Base-by-base conservation (phyloP, 306 rosid species). In the Cyamopsis tetragonoloba region DNA sequence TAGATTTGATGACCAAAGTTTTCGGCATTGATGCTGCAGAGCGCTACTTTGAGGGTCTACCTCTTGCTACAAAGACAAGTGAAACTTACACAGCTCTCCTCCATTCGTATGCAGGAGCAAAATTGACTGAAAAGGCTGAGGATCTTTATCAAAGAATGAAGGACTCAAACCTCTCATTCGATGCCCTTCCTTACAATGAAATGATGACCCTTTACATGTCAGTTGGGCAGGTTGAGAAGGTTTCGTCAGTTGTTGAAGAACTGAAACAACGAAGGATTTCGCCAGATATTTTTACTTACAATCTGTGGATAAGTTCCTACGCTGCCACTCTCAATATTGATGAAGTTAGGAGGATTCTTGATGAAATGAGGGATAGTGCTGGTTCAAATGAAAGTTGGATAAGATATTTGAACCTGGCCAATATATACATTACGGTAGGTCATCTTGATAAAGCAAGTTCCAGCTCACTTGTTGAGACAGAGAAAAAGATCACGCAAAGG, bases 151-250 rank as follows among this genome's bases (percentile, higher is more conserved):
- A 67, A 74, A 78, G 79, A 67, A 83, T 89, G 39, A 86, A 84
- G 77, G 81, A 70, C 28, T 84, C 88, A 42, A 39, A 79, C 65
- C 75, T 88, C 53, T 32, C 84, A 42, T 80, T 84, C 51, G 82
- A 77, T 42, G 89, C 88, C 48, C 83, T 93, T 57, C 70, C 83
- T 23, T 89, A 87, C 91, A 93, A 93, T 31, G 98, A 89, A 82
- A 84, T 93, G 89, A 93, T 93, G 98, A 89, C 98, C 15, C 77
- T 93, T 59, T 93, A 89, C 80, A 82, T 84, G 87, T 88, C 96
- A 14, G 88, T 88, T 1, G 98, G 98, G 48, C 91, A 78, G 72
- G 80, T 93, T 17, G 96, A 88, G 68, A 93, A 89, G 85, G 91
- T 93, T 44, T 72, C 84, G 13, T 47, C 61, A 9, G 71, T 93